Evolutionary conservation across 345 rosid genomes (phyloP).

Genomic region (Hibiscus trionum): DNA sequence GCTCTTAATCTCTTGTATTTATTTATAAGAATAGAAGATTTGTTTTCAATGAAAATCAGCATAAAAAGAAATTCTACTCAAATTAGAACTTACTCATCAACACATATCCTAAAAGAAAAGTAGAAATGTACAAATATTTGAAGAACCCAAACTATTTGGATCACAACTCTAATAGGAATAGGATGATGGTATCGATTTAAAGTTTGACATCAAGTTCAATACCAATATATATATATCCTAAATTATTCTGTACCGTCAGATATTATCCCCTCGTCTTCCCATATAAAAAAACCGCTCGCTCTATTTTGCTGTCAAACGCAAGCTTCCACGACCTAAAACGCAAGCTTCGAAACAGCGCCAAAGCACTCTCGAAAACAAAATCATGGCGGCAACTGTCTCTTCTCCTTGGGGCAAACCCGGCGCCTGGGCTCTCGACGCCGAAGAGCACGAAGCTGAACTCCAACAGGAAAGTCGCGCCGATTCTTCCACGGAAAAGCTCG

Average conservation of each 20-base stretch:
- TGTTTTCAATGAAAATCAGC: too few relatives aligned
- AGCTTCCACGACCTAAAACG: neutral
- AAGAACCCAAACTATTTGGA: too few relatives aligned
- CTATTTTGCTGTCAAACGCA: neutral
- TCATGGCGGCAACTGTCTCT: constrained; percentile 79
- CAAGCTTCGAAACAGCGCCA: neutral
- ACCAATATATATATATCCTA: neutral
- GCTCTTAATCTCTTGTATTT: too few relatives aligned
- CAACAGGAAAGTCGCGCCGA: constrained; percentile 16
- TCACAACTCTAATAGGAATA: too few relatives aligned
- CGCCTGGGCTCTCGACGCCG: constrained; percentile 91
- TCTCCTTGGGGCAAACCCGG: constrained; percentile 96
- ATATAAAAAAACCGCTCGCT: neutral
- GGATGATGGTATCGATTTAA: too few relatives aligned
- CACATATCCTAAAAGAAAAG: too few relatives aligned
- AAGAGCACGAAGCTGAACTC: constrained; percentile 69
- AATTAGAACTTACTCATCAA: too few relatives aligned
- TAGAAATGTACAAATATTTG: too few relatives aligned
- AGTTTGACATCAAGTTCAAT: too few relatives aligned
- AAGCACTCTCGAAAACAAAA: neutral
- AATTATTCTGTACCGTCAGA: neutral
- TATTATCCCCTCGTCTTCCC: neutral
- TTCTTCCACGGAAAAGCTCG: constrained; percentile 21
- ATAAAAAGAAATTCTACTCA: too few relatives aligned
- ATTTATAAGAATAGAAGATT: too few relatives aligned